phyloP scores from a whole-genome alignment of 108 stramenopile genomes.

The Fragilariopsis cylindrus region DNA sequence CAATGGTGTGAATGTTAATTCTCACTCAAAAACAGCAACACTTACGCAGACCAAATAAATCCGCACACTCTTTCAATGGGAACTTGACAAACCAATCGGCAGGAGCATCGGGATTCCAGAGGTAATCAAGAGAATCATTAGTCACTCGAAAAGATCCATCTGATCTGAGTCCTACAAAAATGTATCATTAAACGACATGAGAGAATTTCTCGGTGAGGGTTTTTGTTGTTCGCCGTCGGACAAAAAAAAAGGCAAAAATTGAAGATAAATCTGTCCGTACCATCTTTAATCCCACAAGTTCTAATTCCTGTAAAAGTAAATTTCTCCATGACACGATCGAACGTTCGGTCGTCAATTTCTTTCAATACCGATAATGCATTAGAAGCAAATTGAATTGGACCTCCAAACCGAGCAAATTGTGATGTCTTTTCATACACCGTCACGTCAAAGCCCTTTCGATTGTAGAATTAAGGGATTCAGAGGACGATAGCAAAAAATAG shows the following conservation, averaged over 20 bases:
- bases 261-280: conserved; percentile 27
- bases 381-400: conserved; percentile 97
- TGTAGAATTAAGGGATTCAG: not conserved
- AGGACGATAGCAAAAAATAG: not conserved
- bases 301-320: conserved; percentile 97
- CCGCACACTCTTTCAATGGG: conserved; percentile 79
- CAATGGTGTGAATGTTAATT: no score
- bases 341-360: conserved; percentile 89
- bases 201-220: not conserved
- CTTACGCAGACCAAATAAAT: conserved; percentile 44
- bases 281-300: conserved; percentile 96
- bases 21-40: not conserved
- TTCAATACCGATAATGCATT: conserved; percentile 93
- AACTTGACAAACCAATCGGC: conserved; percentile 97
- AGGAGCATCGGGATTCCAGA: conserved; percentile 82
- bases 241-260: not conserved
- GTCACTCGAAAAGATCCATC: conserved; percentile 90
- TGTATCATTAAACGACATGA: not conserved
- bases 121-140: conserved; percentile 75
- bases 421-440: conserved; percentile 95
- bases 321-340: conserved; percentile 92
- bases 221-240: not conserved
- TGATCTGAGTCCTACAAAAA: conserved; percentile 53
- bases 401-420: conserved; percentile 94
- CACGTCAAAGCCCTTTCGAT: conserved; percentile 82